Evolutionary conservation across 495 filamentous ascomycete species (phyloP), one percentile per base, ranked within the genome.

Genomic region (Penicillium egyptiacum): DNA sequence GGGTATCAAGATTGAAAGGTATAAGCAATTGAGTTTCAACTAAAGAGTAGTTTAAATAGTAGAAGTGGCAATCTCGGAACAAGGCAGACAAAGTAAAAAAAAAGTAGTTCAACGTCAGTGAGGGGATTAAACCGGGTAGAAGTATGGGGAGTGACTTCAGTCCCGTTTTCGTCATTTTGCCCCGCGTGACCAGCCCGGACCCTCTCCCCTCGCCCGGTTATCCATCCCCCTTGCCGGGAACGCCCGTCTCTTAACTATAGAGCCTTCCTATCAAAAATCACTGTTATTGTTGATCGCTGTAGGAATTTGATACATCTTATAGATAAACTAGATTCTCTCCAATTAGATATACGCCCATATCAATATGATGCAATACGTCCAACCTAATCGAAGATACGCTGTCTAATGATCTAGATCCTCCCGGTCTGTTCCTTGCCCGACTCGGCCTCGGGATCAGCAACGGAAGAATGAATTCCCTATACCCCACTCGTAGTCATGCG

Each of bases 371-470:
- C n/a, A n/a, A 28, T 9, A 43, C 14, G 19, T 43, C 19, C 12
- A 43, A 30, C 1, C 17, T 17, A 33, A 49, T 31, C 11, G 28
- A 22, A 39, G 16, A 39, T 41, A 5, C 3, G 20, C 8, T 30
- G 45, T 31, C 3, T 39, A 53, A 40, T 5, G 30, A 22, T 55
- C 53, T 55, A 55, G 53, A 55, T 35, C 16, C 41, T 31, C 30
- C 41, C 40, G 40, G 8, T 54, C 52, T 35, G 9, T 28, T 16
- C 49, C 49, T 52, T 40, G 7, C 6, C 49, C 22, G 48, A 40
- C 37, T 44, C 52, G 52, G 52, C 53, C 53, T 55, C 53, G 53
- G 53, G 53, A 55, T 55, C 51, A 41, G 49, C 49, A 33, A 39
- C 53, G 53, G 53, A 55, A 45, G 41, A 55, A 55, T 45, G 22